Percentiles rank a stretch among this genome's conserved stretches.
phyloP scores from a whole-genome alignment of 2,329 filamentous ascomycete genomes.

The Colletotrichum chlorophyti region DNA sequence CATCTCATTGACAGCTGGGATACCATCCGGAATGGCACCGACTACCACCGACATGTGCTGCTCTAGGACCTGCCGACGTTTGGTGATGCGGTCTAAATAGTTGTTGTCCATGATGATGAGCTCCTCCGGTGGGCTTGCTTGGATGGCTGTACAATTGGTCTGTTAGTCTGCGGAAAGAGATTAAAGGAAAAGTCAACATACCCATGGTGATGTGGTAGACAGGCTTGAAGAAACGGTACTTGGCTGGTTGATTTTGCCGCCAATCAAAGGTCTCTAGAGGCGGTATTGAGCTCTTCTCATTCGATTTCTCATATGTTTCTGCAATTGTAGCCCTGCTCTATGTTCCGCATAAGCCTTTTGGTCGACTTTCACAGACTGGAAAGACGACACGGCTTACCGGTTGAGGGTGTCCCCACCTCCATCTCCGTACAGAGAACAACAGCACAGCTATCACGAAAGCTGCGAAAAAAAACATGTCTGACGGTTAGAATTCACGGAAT shows the following conservation, averaged over 20 bases:
- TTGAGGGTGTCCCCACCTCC: background rate
- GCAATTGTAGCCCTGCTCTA: background rate
- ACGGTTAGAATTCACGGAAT: background rate
- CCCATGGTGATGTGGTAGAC: conserved; percentile 64
- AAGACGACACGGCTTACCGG: background rate
- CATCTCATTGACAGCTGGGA: conserved; percentile 51
- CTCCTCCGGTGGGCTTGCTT: conserved; percentile 50
- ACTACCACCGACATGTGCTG: conserved; percentile 47
- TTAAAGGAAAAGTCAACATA: conserved; percentile 34
- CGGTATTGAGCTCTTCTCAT: conserved; percentile 28
- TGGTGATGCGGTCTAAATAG: conserved; percentile 52
- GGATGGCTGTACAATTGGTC: conserved; percentile 44
- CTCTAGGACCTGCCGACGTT: conserved; percentile 46
- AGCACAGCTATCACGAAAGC: conserved; percentile 6
- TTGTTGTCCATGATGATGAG: conserved; percentile 60
- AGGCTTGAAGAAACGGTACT: conserved; percentile 57
- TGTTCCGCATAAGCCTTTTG: background rate
- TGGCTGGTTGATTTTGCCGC: conserved; percentile 42
- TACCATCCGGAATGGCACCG: conserved; percentile 48
- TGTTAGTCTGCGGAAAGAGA: conserved; percentile 8
- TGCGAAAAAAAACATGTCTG: conserved; percentile 3
- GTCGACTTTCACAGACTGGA: background rate
- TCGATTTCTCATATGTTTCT: background rate
- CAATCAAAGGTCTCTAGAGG: conserved; percentile 46
- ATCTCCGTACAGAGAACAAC: conserved; percentile 2